Conservation (phyloP, 2,329 filamentous ascomycete genomes). For the Coniella vitis region DNA sequence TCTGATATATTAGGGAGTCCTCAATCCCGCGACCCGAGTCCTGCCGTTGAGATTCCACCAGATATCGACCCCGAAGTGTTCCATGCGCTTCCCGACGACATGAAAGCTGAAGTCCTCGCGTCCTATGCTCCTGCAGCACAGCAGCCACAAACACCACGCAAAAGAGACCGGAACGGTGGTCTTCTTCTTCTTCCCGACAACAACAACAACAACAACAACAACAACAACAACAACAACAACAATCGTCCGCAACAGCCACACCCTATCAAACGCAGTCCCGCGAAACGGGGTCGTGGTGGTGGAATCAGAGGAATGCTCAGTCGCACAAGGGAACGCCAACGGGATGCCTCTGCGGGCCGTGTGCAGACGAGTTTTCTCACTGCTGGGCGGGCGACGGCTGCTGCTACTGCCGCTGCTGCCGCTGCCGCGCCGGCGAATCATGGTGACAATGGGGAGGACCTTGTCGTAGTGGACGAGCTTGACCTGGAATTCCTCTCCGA, state of each 20-base stretch:
- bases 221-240: conserved; percentile 25
- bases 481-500: conserved; percentile 73
- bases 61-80: conserved; percentile 84
- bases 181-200: too few relatives aligned
- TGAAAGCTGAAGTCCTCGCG: conserved; percentile 75
- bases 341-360: conserved; percentile 51
- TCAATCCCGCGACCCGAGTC: conserved; percentile 35
- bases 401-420: conserved; percentile 25
- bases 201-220: too few relatives aligned
- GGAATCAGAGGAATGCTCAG: conserved; percentile 31
- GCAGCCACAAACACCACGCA: conserved; percentile 48
- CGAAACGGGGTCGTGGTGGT: conserved; percentile 48
- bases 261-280: conserved; percentile 54
- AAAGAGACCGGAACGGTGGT: conserved; percentile 36
- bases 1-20: conserved; percentile 2
- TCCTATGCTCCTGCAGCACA: conserved; percentile 52
- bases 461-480: too few relatives aligned
- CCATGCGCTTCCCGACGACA: conserved; percentile 73
- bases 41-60: conserved; percentile 48
- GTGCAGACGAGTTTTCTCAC: conserved; percentile 67
- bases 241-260: conserved; percentile 43
- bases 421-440: too few relatives aligned
- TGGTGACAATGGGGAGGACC: too few relatives aligned
- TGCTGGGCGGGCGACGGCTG: too few relatives aligned
- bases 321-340: conserved; percentile 43